Evolutionary conservation across 2,329 filamentous ascomycete genomes (phyloP), one percentile per base, ranked within the genome.

Genomic region (Bertia moriformis): DNA sequence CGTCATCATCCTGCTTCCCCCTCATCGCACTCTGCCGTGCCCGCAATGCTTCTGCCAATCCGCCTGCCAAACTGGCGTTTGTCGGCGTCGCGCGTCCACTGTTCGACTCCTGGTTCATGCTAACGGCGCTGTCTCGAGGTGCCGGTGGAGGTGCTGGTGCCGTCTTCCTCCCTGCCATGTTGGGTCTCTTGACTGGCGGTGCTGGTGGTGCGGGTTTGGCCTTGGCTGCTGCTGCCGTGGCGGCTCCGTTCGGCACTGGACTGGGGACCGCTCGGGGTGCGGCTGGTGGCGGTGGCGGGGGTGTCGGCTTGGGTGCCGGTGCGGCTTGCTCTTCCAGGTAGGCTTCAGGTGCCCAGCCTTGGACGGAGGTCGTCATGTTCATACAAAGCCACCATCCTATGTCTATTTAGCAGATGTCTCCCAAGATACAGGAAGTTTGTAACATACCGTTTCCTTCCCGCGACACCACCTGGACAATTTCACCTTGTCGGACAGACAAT

Each of bases 321-420:
- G 78, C 70, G 4, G 68, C 64, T 12, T 73, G 63, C 18, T 69
- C 71, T 54, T 83, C 72, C 60, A 95, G 88, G 60, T 96, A 83
- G 5, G 98, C 80, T 52, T 98, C 98, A 15, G 89, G 86, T 15
- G 88, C 83, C 0, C 91, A 91, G 3, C 91, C 77, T 91, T 91
- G 98, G 39, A 87, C 91, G 59, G 91, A 85, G n/a, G 74, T 73
- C 3, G 49, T 48, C 4, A 47, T 61, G 44, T 80, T 83, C 65
- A 86, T 89, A 45, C 81, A 91, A 37, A 96, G 69, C 89, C 89
- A 96, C 91, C 91, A 98, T 39, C 91, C 89, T 94, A 48, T 39
- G n/a, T 13, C 5, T 14, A 4, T 4, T 40, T 15, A 20, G 17
- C 10, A 36, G 19, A n/a, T 13, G 18, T 15, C n/a, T 14, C 13